These are phyloP conservation scores for Nemania sp. DNA, from an alignment of 2,329 filamentous ascomycete species.

Conservation along the genomic window DNA sequence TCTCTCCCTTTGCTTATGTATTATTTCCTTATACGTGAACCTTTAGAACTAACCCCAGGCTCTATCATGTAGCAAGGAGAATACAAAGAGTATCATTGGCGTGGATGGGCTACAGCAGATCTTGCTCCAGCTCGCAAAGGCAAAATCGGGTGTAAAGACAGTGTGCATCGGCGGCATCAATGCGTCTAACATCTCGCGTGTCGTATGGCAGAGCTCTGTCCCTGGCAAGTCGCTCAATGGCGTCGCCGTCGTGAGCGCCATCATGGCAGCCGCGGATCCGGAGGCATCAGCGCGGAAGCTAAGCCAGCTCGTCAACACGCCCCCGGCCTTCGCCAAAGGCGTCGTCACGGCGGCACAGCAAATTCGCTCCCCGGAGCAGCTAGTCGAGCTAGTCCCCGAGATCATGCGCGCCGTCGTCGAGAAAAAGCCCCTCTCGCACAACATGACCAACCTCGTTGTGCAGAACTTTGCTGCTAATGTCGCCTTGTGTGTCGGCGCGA, in stretches of 20 bases:
- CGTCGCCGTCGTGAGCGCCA: constrained; percentile 89
- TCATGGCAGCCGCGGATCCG: constrained; percentile 79
- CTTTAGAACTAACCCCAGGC: not conserved
- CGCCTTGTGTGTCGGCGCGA: constrained; percentile 84
- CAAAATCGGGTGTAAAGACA: constrained; percentile 62
- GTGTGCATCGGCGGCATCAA: constrained; percentile 95
- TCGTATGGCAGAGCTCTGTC: constrained; percentile 75
- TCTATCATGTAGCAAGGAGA: constrained; percentile 73
- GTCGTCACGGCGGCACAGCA: constrained; percentile 30
- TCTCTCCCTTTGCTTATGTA: not conserved
- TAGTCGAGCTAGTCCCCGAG: constrained; percentile 51
- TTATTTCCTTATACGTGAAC: not conserved
- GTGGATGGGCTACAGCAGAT: constrained; percentile 77
- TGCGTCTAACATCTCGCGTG: constrained; percentile 76
- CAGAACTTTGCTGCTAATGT: constrained; percentile 96
- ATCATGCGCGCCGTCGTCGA: constrained; percentile 72
- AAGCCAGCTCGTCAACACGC: constrained; percentile 63
- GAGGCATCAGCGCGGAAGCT: constrained; percentile 72
- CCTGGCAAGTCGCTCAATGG: constrained; percentile 76
- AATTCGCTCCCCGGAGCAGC: constrained; percentile 35
- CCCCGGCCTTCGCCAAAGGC: constrained; percentile 48
- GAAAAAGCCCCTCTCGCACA: constrained; percentile 83
- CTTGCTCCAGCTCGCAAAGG: constrained; percentile 68
- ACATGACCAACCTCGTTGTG: constrained; percentile 97
- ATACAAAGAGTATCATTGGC: constrained; percentile 86